These are phyloP conservation scores for Falciphora oryzae DNA, from an alignment of 2,329 filamentous ascomycete genomes.

Conservation along the genomic window DNA sequence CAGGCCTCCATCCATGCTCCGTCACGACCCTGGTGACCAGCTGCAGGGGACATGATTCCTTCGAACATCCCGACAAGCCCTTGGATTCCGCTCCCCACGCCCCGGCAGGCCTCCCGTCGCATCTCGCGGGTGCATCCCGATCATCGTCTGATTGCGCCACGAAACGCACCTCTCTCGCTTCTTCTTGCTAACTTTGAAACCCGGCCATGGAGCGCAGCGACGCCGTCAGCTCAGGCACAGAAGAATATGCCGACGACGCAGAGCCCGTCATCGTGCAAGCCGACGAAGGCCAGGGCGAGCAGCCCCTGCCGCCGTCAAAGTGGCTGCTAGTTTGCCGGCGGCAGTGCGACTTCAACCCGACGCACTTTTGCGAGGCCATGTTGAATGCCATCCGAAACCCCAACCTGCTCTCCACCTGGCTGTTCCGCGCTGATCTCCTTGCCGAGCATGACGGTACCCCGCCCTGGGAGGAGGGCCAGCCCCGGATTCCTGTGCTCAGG, in stretches of 20 bases:
- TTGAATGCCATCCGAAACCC: constrained; percentile 71
- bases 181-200: neutral
- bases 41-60: neutral
- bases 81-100: too few relatives aligned
- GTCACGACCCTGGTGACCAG: neutral
- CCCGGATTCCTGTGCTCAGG: constrained; percentile 38
- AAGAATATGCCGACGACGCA: constrained; percentile 14
- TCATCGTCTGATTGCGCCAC: neutral
- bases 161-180: neutral
- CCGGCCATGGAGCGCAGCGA: constrained; percentile 1
- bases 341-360: constrained; percentile 55
- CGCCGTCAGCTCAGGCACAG: neutral
- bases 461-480: constrained; percentile 18
- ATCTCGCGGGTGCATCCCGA: neutral
- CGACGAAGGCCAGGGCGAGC: neutral
- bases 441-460: constrained; percentile 34
- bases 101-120: neutral
- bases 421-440: constrained; percentile 73
- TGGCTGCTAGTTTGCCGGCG: constrained; percentile 54
- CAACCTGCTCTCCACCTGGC: constrained; percentile 71
- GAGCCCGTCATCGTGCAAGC: constrained; percentile 12
- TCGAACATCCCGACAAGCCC: too few relatives aligned
- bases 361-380: constrained; percentile 62
- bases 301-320: constrained; percentile 6
- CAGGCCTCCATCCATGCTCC: neutral